Evolutionary conservation across 1,139 yeast species (phyloP), one percentile per base, ranked within the genome.

Genomic region (Pichia sp.): DNA sequence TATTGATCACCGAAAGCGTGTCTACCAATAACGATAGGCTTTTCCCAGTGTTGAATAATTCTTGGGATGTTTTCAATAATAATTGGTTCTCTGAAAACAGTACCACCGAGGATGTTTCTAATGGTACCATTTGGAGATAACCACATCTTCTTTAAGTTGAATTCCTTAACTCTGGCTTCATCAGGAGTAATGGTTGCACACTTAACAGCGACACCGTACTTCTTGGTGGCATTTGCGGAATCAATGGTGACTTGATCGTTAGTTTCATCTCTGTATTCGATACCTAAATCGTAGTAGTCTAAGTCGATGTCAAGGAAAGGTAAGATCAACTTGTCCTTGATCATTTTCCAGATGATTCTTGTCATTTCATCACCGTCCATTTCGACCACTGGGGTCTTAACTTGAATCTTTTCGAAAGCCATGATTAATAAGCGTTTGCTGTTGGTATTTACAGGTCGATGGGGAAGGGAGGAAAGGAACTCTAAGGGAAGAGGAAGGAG

Each of bases 171-270:
- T 69, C 94, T 77, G 36, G 81, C 83, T 67, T 85, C 94, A 65
- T 85, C 94, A 2, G 94, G 94, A 2, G 94, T 85, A 59, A 85
- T 85, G 38, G 94, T 85, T 50, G 94, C 94, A 76, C 94, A 85
- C 67, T 85, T 85, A 56, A 85, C 80, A 50, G 91, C 94, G 37
- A 85, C 94, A 52, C 91, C 91, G 60, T 81, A 81, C 63, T 85
- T 69, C 64, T 79, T 73, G 54, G 84, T 85, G 38, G 93, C 93
- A 48, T 81, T 70, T 18, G 93, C 94, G 22, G 91, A 85, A 53
- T 85, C 93, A 31, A 75, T 60, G 19, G 94, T 85, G 55, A 85
- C 81, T 65, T 83, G 72, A 64, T 85, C 94, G 52, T 82, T 71
- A 31, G 94, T 85, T 50, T 76, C 68, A 62, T 85, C 94, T 68